Conservation (phyloP, 352 stramenopile genomes). For the Phytophthora pini region DNA sequence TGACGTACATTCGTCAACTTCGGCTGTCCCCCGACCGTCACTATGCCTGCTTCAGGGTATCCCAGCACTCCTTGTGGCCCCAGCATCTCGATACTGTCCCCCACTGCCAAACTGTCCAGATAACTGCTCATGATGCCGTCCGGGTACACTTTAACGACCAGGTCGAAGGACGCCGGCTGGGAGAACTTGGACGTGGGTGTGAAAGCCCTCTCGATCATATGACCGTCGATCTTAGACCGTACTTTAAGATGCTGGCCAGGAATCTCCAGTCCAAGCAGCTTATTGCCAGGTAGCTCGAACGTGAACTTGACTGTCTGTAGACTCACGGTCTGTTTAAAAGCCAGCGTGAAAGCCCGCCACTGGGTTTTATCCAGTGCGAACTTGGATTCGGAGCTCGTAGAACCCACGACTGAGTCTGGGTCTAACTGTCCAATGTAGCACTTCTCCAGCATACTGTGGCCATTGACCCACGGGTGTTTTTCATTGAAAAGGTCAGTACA, state of each 20-base stretch:
- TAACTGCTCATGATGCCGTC: conserved; percentile 80
- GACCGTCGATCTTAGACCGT: conserved; percentile 74
- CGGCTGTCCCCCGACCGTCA: conserved; percentile 54
- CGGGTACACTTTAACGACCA: conserved; percentile 83
- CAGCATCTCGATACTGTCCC: conserved; percentile 76
- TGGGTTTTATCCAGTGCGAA: conserved; percentile 68
- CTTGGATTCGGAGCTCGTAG: conserved; percentile 26
- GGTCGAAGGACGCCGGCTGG: conserved; percentile 65
- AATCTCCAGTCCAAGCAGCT: conserved; percentile 72
- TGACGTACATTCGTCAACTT: conserved; percentile 59
- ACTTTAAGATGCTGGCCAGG: conserved; percentile 85
- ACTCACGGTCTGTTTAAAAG: conserved; percentile 63
- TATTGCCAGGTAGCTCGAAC: conserved; percentile 71
- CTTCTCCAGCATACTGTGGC: conserved; percentile 90
- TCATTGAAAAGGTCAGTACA: conserved; percentile 97
- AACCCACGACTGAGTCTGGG: conserved; percentile 44
- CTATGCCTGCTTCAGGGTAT: conserved; percentile 58
- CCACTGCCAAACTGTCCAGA: conserved; percentile 55
- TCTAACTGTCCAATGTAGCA: conserved; percentile 80
- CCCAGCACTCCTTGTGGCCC: conserved; percentile 71
- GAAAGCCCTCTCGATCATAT: conserved; percentile 78
- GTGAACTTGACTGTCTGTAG: conserved; percentile 75
- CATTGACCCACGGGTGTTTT: conserved; percentile 96
- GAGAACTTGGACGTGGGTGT: conserved; percentile 82
- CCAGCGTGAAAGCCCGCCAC: conserved; percentile 72